Evolutionary conservation across 345 rosid genomes (phyloP).

Genomic region (Syzygium jambos): DNA sequence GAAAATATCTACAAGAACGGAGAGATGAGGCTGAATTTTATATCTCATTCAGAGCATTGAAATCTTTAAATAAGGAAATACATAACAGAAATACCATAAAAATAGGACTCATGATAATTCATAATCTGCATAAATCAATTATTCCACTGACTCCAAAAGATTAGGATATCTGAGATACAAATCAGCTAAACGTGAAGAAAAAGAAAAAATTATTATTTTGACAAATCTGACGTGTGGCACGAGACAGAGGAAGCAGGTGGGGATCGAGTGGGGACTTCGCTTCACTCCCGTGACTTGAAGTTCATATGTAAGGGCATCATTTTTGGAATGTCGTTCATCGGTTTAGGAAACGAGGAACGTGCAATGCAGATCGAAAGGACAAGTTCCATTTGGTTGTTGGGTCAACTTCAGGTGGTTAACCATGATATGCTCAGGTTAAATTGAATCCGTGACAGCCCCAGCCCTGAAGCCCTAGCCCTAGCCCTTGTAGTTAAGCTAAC

Average conservation of each 20-base stretch:
- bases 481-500: not conserved
- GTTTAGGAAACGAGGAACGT: not conserved
- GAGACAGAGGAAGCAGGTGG: not conserved
- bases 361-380: not conserved
- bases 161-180: too few relatives aligned
- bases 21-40: too few relatives aligned
- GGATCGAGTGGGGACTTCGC: not conserved
- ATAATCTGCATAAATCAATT: too few relatives aligned
- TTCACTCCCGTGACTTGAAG: not conserved
- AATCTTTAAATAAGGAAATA: too few relatives aligned
- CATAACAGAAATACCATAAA: too few relatives aligned
- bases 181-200: too few relatives aligned
- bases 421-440: conserved; percentile 12
- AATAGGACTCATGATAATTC: too few relatives aligned
- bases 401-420: conserved; percentile 32
- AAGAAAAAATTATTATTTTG: too few relatives aligned
- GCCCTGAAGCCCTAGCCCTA: not conserved
- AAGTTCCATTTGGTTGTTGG: conserved; percentile 9
- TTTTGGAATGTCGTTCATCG: not conserved
- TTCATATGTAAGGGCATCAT: not conserved
- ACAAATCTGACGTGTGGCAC: not conserved
- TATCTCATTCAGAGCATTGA: too few relatives aligned
- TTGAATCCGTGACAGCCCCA: conserved; percentile 17
- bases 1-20: too few relatives aligned
- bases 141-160: too few relatives aligned